Conservation (phyloP, 352 stramenopile genomes). For the Phytophthora parvispora region DNA sequence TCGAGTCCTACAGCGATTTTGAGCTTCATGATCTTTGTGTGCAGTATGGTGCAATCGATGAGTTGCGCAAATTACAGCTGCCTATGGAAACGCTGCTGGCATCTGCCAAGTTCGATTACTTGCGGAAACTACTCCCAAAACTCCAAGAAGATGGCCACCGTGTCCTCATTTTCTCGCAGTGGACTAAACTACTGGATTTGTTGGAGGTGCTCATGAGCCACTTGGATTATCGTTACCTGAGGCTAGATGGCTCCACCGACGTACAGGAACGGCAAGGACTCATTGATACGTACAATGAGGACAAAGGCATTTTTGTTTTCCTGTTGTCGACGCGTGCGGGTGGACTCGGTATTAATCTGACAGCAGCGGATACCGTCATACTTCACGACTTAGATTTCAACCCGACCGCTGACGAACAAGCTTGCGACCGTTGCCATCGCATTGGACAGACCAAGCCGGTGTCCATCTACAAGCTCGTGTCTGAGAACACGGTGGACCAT, state of each 20-base stretch:
- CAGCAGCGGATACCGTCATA: constrained; percentile 92
- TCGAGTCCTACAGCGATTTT: constrained; percentile 97
- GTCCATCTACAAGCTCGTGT: constrained; percentile 95
- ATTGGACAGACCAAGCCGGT: constrained; percentile 93
- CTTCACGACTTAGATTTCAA: constrained; percentile 92
- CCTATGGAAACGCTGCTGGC: constrained; percentile 90
- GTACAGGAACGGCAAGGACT: constrained; percentile 80
- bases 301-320: constrained; percentile 96
- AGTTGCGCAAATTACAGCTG: constrained; percentile 90
- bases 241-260: constrained; percentile 83
- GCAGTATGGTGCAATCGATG: constrained; percentile 84
- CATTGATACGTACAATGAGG: constrained; percentile 91
- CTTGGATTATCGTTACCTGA: constrained; percentile 81
- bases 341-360: constrained; percentile 99
- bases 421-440: constrained; percentile 91
- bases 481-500: constrained; percentile 93
- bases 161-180: constrained; percentile 98
- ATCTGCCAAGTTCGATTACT: constrained; percentile 96
- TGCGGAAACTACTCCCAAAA: constrained; percentile 91
- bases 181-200: constrained; percentile 97
- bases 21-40: constrained; percentile 96
- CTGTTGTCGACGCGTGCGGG: constrained; percentile 98
- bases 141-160: constrained; percentile 91
- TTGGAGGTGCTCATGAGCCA: constrained; percentile 89
- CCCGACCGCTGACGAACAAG: constrained; percentile 87